A percentile compares a stretch with the other conserved stretches of the same genome.
These are phyloP conservation scores for Suillus weaverae DNA, from an alignment of 768 basidiomycete species.

Conservation along the genomic window DNA sequence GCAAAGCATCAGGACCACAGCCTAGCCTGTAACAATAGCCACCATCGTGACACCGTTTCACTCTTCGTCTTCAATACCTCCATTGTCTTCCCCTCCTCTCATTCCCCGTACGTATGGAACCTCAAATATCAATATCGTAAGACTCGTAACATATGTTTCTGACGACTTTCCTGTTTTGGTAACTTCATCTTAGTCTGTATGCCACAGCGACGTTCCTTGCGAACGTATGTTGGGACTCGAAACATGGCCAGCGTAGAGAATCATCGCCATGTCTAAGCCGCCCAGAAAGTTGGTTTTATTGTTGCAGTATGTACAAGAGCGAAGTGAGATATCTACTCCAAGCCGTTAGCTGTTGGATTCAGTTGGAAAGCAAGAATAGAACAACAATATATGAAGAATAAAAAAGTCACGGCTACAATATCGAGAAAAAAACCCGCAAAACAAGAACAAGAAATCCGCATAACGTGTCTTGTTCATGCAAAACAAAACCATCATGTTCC, in stretches of 20 bases:
- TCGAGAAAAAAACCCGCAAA: neutral
- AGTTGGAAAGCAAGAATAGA: neutral
- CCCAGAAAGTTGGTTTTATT: neutral
- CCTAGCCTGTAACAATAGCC: neutral
- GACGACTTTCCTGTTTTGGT: no score
- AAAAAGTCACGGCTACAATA: neutral
- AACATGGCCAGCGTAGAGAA: neutral
- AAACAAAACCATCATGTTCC: slow-evolving; percentile 5
- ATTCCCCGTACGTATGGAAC: no score
- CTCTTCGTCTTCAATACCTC: no score
- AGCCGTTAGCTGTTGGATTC: neutral
- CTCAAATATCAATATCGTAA: no score
- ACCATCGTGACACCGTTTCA: no score
- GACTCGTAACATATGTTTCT: no score
- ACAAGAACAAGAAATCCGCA: neutral
- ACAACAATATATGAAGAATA: neutral
- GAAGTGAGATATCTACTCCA: neutral
- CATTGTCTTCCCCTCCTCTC: no score
- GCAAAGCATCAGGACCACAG: neutral
- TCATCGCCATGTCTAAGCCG: neutral
- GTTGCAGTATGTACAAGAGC: neutral
- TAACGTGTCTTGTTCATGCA: neutral
- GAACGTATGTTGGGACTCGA: neutral
- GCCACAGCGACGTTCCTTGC: no score
- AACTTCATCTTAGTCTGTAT: no score